Base-by-base conservation (phyloP, 2,329 filamentous ascomycete species). In the Hypoxylon sp. region DNA sequence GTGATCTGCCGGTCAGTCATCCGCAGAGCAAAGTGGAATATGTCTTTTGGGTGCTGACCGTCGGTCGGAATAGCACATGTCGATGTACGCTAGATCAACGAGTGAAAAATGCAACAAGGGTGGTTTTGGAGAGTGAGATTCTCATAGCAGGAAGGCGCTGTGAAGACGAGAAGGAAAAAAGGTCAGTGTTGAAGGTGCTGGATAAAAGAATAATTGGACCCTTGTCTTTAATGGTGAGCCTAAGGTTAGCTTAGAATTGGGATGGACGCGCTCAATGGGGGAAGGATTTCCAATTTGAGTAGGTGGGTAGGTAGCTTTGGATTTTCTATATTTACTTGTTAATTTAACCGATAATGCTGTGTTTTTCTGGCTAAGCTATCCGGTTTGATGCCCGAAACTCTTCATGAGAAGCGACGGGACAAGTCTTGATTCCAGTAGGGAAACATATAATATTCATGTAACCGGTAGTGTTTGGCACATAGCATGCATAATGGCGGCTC, bases 1-100 rank as follows among this genome's bases (percentile, higher is more conserved):
- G 62, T 57, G 40, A 68, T 51, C 61, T 64, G 65, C 48, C 65
- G 68, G 66, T 72, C 69, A 72, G 68, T 70, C 70, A 72, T 72
- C 63, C 68, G 69, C 67, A 66, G 66, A 66, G 55, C 63, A 51
- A 38, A 60, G 62, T 56, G 67, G 65, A 57, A 58, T 59, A 42
- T 50, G 62, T 64, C 60, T 66, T 54, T 67, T 51, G 27, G 48
- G 58, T 64, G 50, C 52, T 33, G 54, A 50, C 31, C 56, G 58
- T 63, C 59, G 20, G 60, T 48, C 60, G 41, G 15, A 33, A 35
- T 48, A 53, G 68, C 63, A 67, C 69, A 71, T 72, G 62, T 61
- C 69, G 64, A 66, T 56, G 58, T 13, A 29, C 31, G 37, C 17
- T 7, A n/a, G 27, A n/a, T 43, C 27, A 18, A 15, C 41, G 6